Conservation (phyloP, 2,329 filamentous ascomycete genomes). For the Arthrobotrys musiformis region DNA sequence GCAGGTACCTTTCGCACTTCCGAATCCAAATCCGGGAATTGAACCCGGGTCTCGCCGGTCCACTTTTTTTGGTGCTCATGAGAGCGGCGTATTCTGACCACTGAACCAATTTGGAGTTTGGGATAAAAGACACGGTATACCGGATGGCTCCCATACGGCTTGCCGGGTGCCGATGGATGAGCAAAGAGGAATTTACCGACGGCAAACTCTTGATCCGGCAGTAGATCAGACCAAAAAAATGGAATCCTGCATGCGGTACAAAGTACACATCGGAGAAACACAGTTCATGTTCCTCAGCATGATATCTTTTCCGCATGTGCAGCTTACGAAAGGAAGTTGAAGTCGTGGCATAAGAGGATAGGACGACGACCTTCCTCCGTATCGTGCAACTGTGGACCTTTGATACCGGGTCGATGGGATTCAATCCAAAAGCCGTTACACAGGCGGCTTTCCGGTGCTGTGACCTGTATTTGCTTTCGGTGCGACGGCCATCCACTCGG, state of each 20-base stretch:
- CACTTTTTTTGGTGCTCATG: neutral
- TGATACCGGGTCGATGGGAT: neutral
- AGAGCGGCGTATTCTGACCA: constrained; percentile 33
- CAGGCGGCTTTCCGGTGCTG: neutral
- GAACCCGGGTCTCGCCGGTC: constrained; percentile 35
- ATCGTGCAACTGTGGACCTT: neutral
- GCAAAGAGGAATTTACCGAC: constrained; percentile 13
- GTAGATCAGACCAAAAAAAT: neutral
- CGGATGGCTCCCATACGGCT: constrained; percentile 7
- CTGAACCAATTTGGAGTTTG: constrained; percentile 39
- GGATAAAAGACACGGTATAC: constrained; percentile 19
- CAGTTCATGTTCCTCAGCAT: constrained; percentile 3
- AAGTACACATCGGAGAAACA: neutral
- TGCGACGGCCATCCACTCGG: neutral
- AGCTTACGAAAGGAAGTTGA: neutral
- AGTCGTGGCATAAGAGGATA: constrained; percentile 27
- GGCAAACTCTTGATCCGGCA: neutral
- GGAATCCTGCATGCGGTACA: neutral
- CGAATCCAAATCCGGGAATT: constrained; percentile 39
- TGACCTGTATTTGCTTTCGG: neutral
- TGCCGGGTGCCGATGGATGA: neutral
- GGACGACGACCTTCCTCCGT: neutral
- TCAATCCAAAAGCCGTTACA: constrained; percentile 8
- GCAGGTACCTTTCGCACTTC: too few relatives aligned
- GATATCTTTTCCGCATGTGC: constrained; percentile 5